A percentile compares a stretch with the other conserved stretches of the same genome.
These are phyloP conservation scores for Tylopilus sp. DNA, from an alignment of 768 basidiomycete genomes.

Conservation along the genomic window DNA sequence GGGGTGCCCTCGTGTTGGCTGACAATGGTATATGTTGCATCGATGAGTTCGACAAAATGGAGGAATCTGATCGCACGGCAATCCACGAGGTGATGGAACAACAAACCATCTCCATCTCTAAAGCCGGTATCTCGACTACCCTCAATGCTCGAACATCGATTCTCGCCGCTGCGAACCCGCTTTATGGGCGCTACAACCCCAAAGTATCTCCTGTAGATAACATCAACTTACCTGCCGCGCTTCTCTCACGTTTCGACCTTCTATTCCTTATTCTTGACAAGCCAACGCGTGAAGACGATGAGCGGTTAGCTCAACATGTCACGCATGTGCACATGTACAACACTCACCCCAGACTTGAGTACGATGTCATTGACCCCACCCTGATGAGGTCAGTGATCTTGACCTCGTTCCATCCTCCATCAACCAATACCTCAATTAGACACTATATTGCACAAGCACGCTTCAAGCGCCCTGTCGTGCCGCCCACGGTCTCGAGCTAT, in stretches of 20 bases:
- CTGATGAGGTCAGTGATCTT: conserved; percentile 70
- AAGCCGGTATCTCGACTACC: conserved; percentile 98
- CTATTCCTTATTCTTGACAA: conserved; percentile 97
- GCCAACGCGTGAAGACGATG: conserved; percentile 91
- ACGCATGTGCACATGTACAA: conserved; percentile 98
- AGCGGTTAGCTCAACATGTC: conserved; percentile 93
- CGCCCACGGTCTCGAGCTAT: conserved; percentile 83
- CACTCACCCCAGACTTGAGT: conserved; percentile 78
- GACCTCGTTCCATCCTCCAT: not conserved
- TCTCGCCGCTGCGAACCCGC: conserved; percentile 95
- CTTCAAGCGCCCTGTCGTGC: conserved; percentile 84
- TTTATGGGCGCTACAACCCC: conserved; percentile 97
- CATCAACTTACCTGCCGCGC: conserved; percentile 96
- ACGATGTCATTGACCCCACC: conserved; percentile 80
- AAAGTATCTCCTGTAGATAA: conserved; percentile 98
- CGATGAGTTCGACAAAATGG: conserved; percentile 99
- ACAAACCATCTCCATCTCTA: conserved; percentile 99
- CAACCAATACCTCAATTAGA: conserved; percentile 37
- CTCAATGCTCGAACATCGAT: conserved; percentile 97
- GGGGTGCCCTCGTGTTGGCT: conserved; percentile 96
- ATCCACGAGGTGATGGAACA: conserved; percentile 99
- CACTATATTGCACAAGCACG: conserved; percentile 96
- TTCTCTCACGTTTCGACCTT: conserved; percentile 94
- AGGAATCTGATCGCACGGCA: conserved; percentile 93
- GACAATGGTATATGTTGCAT: conserved; percentile 99